These are phyloP conservation scores for Nothopassalora personata DNA, from an alignment of 2,329 filamentous ascomycete species.

Conservation along the genomic window DNA sequence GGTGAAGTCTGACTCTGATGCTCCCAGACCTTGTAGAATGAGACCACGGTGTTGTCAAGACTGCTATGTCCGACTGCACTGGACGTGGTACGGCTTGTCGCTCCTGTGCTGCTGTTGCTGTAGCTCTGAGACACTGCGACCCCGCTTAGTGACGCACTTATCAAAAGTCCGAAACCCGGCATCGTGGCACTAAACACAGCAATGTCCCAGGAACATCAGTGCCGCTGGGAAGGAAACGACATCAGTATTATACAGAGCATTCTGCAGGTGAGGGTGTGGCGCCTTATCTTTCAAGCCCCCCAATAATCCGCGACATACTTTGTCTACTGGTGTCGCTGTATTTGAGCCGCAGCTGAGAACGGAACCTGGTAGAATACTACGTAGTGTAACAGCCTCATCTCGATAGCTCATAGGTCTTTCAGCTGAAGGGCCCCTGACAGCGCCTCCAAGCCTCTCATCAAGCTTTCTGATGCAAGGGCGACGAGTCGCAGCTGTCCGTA, in stretches of 20 bases:
- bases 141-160: background rate
- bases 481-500: too few species aligned
- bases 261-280: background rate
- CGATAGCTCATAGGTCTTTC: background rate
- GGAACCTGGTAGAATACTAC: background rate
- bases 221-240: background rate
- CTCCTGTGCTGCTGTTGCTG: background rate
- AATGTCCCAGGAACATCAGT: background rate
- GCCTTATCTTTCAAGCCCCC: background rate
- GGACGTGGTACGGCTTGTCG: background rate
- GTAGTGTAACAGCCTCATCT: background rate
- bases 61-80: background rate
- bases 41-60: background rate
- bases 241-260: background rate
- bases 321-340: too few species aligned
- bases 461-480: too few species aligned
- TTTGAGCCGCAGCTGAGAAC: background rate
- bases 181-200: background rate
- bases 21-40: background rate
- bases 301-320: too few species aligned
- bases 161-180: background rate
- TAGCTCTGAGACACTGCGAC: background rate
- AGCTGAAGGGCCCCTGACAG: background rate
- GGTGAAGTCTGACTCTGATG: background rate
- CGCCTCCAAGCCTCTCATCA: too few species aligned